Conservation (phyloP, 2,329 filamentous ascomycete genomes). For the Penicillium verrucosum region DNA sequence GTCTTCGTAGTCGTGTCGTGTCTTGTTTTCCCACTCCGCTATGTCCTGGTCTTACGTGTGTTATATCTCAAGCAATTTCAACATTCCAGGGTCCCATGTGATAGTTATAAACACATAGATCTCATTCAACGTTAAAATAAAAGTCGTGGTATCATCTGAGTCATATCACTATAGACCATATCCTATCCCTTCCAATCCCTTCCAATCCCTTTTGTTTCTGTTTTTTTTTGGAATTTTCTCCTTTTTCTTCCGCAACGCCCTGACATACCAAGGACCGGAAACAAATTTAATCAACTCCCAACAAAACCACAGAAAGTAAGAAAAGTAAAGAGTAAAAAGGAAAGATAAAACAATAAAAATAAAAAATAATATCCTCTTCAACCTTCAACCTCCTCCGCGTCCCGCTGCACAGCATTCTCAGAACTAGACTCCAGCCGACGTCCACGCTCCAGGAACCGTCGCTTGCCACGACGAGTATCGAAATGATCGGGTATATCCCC, state of each 20-base stretch:
- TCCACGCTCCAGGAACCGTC: slow-evolving; percentile 60
- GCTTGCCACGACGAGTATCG: slow-evolving; percentile 83
- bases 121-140: not conserved
- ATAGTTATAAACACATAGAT: not conserved
- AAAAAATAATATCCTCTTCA: slow-evolving; percentile 3
- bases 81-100: too few species aligned
- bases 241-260: not conserved
- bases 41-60: too few species aligned
- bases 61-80: too few species aligned
- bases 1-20: too few species aligned
- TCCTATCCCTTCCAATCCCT: not conserved
- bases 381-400: slow-evolving; percentile 39
- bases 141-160: slow-evolving; percentile 4
- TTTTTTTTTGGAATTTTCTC: not conserved
- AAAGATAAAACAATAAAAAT: not conserved
- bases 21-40: too few species aligned
- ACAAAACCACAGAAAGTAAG: not conserved
- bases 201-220: not conserved
- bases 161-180: not conserved
- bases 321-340: not conserved
- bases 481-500: slow-evolving; percentile 75
- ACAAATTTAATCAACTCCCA: not conserved
- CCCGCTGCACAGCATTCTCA: slow-evolving; percentile 31
- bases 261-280: not conserved
- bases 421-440: slow-evolving; percentile 17